Conservation (phyloP, 139 green algal genomes). For the Chlamydomonas sphaeroides region DNA sequence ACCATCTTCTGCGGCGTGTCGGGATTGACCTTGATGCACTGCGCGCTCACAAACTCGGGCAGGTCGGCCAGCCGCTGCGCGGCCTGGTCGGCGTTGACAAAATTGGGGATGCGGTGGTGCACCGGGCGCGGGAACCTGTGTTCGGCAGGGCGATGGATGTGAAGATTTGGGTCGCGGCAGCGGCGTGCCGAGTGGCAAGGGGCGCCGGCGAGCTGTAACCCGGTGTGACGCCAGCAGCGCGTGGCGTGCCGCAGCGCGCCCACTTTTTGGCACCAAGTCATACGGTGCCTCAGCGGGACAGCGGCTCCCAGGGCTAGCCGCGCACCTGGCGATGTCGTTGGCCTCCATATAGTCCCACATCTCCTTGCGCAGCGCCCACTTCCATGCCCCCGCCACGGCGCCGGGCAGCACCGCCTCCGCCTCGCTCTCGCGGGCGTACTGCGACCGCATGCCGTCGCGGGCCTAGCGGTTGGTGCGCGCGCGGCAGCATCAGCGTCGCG, state of each 20-base stretch:
- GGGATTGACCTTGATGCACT: conserved; percentile 78
- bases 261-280: no score
- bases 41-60: conserved; percentile 66
- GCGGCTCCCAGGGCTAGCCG: no score
- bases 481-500: no score
- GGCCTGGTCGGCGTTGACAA: conserved; percentile 73
- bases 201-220: no score
- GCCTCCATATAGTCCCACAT: conserved; percentile 85
- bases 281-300: no score
- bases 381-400: conserved; percentile 69
- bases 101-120: conserved; percentile 89
- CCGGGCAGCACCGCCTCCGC: conserved; percentile 22
- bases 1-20: conserved; percentile 84
- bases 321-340: conserved; percentile 66
- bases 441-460: conserved; percentile 37
- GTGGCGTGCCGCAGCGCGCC: no score
- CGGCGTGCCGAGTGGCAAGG: no score
- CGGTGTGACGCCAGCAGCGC: no score
- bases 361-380: conserved; percentile 77
- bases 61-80: conserved; percentile 67
- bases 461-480: conserved; percentile 19
- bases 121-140: conserved; percentile 72
- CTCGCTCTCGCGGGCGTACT: conserved; percentile 33
- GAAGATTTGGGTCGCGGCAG: no score
- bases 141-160: no score